Percentiles rank a stretch among this genome's conserved stretches.
Conservation (phyloP, 2,329 filamentous ascomycete genomes). For the Alternaria sp. region DNA sequence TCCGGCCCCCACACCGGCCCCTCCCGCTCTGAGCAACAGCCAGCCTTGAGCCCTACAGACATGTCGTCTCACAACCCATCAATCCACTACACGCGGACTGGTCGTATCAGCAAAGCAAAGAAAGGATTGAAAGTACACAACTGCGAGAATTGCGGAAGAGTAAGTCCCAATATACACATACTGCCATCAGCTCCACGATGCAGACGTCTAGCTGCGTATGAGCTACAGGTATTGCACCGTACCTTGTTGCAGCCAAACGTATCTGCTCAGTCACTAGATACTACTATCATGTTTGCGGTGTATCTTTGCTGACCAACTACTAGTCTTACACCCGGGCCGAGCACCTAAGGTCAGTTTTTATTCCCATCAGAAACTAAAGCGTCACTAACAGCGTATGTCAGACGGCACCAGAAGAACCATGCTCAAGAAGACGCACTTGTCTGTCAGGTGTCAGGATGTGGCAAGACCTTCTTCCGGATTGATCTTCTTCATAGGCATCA, state of each 20-base stretch:
- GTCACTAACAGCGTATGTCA: slow-evolving; percentile 28
- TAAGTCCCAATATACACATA: slow-evolving; percentile 38
- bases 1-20: slow-evolving; percentile 37
- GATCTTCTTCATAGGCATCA: slow-evolving; percentile 58
- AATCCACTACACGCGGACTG: slow-evolving; percentile 56
- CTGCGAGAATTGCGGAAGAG: slow-evolving; percentile 58
- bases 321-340: slow-evolving; percentile 60
- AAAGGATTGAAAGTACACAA: slow-evolving; percentile 58
- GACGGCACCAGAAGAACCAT: slow-evolving; percentile 60
- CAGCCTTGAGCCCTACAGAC: slow-evolving; percentile 41
- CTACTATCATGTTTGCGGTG: not conserved
- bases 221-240: not conserved
- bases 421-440: slow-evolving; percentile 52
- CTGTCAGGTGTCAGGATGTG: slow-evolving; percentile 54
- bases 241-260: not conserved
- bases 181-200: not conserved
- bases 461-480: slow-evolving; percentile 55
- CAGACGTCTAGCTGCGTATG: slow-evolving; percentile 11
- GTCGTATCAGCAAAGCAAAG: slow-evolving; percentile 58
- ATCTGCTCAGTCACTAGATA: not conserved
- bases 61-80: slow-evolving; percentile 39
- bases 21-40: slow-evolving; percentile 44
- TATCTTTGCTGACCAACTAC: slow-evolving; percentile 30
- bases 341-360: slow-evolving; percentile 53
- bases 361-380: not conserved